Evolutionary conservation across 2,329 filamentous ascomycete species (phyloP).

Genomic region (Hymenoscyphus infarciens): DNA sequence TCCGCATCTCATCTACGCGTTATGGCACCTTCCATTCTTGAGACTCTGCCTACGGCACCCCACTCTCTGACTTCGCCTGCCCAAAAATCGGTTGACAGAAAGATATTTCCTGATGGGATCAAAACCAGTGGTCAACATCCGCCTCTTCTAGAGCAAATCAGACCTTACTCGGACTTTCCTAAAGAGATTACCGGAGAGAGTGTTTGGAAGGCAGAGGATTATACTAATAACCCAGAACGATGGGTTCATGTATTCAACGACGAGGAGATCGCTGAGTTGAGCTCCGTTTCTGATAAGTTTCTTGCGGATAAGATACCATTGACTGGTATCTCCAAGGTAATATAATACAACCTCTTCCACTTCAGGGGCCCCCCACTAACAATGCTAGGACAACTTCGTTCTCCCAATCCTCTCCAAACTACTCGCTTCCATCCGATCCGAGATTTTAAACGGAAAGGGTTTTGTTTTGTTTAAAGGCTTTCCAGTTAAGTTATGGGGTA

Average conservation of each 20-base stretch:
- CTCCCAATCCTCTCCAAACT: slow-evolving; percentile 54
- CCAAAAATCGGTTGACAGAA: slow-evolving; percentile 25
- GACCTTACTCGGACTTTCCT: slow-evolving; percentile 67
- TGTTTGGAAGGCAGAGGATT: slow-evolving; percentile 58
- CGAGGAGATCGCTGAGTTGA: slow-evolving; percentile 65
- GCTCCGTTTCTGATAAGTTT: slow-evolving; percentile 64
- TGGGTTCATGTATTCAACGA: slow-evolving; percentile 70
- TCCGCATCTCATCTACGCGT: background rate
- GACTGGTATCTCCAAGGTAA: slow-evolving; percentile 64
- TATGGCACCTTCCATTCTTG: slow-evolving; percentile 26
- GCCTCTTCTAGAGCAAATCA: slow-evolving; percentile 62
- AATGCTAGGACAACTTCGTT: slow-evolving; percentile 49
- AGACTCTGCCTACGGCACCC: slow-evolving; percentile 22
- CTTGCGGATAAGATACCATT: slow-evolving; percentile 61
- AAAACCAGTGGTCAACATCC: slow-evolving; percentile 65
- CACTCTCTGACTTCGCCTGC: slow-evolving; percentile 20
- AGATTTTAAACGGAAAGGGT: slow-evolving; percentile 78
- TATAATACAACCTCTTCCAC: slow-evolving; percentile 20
- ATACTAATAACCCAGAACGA: slow-evolving; percentile 36
- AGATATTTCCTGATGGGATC: slow-evolving; percentile 36
- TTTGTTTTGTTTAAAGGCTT: slow-evolving; percentile 89
- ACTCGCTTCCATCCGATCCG: slow-evolving; percentile 54
- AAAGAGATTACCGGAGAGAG: slow-evolving; percentile 67
- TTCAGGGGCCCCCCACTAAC: slow-evolving; percentile 3
- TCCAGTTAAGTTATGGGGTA: slow-evolving; percentile 71